These are phyloP conservation scores for Drechslerella dactyloides DNA, from an alignment of 2,329 filamentous ascomycete species.

Conservation along the genomic window DNA sequence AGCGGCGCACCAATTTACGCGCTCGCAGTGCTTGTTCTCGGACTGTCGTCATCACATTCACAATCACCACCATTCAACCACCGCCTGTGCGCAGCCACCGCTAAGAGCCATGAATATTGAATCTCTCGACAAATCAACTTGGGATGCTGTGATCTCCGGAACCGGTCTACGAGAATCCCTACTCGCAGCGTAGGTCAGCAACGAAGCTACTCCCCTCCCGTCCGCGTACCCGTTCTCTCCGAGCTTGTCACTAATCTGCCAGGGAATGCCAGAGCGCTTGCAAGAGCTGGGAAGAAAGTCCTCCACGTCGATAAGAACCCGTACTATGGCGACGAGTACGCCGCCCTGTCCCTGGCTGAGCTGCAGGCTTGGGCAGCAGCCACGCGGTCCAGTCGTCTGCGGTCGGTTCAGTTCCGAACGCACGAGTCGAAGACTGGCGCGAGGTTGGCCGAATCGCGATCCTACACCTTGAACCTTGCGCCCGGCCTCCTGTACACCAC, in stretches of 20 bases:
- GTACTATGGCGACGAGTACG: conserved; percentile 52
- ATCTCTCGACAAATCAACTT: conserved; percentile 62
- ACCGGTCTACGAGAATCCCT: conserved; percentile 64
- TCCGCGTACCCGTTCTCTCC: not conserved
- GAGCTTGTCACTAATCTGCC: conserved; percentile 5
- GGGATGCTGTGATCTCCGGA: conserved; percentile 64
- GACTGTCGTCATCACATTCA: no score
- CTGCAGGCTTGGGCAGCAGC: conserved; percentile 46
- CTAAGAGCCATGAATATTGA: conserved; percentile 58
- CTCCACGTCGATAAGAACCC: conserved; percentile 53
- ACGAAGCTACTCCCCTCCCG: not conserved
- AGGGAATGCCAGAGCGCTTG: conserved; percentile 51
- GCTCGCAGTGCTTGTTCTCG: no score
- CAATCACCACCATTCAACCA: no score
- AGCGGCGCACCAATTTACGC: no score
- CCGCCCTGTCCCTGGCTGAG: conserved; percentile 53
- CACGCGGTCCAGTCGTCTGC: not conserved
- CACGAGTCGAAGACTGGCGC: conserved; percentile 13
- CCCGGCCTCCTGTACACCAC: conserved; percentile 86
- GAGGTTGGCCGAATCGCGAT: conserved; percentile 69
- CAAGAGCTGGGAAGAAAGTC: conserved; percentile 52
- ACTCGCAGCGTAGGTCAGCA: conserved; percentile 62
- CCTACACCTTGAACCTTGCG: conserved; percentile 82
- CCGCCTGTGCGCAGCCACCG: not conserved
- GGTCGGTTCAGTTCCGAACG: conserved; percentile 17